phyloP scores from a whole-genome alignment of 1,139 yeast species.

The Nakaseomyces uthaithaninus region DNA sequence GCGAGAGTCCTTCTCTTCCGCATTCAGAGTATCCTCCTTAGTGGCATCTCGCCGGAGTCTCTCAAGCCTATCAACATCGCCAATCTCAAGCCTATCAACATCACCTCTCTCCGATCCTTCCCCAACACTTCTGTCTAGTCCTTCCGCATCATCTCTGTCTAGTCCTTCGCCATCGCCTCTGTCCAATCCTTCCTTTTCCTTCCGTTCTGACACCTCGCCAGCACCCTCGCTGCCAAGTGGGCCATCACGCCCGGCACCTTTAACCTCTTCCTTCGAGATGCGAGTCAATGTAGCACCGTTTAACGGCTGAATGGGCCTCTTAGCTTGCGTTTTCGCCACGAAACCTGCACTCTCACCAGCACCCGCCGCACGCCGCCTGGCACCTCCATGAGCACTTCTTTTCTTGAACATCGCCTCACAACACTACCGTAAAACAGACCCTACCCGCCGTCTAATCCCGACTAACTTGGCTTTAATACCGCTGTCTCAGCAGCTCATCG shows the following conservation, averaged over 20 bases:
- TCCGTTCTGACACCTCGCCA: too few relatives aligned
- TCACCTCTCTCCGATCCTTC: neutral
- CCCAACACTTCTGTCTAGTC: neutral
- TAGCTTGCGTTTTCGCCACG: neutral
- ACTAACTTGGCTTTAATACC: too few relatives aligned
- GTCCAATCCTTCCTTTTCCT: too few relatives aligned
- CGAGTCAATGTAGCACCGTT: too few relatives aligned
- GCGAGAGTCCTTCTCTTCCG: conserved; percentile 6
- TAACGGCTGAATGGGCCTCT: neutral
- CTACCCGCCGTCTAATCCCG: too few relatives aligned
- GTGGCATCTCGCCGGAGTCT: neutral
- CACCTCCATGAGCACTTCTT: conserved; percentile 1
- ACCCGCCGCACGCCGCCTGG: neutral
- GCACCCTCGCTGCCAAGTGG: too few relatives aligned
- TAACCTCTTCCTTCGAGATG: too few relatives aligned
- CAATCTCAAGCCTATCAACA: neutral
- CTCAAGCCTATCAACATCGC: neutral
- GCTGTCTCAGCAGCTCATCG: too few relatives aligned
- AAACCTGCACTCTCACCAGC: neutral
- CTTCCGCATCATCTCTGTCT: too few relatives aligned
- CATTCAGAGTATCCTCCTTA: neutral
- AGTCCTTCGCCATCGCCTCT: too few relatives aligned
- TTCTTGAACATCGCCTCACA: conserved; percentile 7
- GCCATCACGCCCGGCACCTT: too few relatives aligned
- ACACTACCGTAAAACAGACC: too few relatives aligned